These are phyloP conservation scores for Lojkania enalia DNA, from an alignment of 2,329 filamentous ascomycete genomes.

Conservation along the genomic window DNA sequence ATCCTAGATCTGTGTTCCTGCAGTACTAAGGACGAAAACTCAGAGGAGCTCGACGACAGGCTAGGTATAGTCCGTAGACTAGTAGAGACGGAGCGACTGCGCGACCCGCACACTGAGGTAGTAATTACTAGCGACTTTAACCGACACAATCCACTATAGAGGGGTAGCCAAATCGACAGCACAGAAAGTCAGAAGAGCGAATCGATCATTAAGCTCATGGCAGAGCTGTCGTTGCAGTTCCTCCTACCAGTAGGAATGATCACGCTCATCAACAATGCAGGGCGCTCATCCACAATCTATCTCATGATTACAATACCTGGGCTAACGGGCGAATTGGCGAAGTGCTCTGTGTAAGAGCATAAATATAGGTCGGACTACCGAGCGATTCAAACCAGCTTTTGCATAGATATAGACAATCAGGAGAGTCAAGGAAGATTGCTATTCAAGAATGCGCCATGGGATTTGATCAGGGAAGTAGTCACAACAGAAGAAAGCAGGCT, in stretches of 20 bases:
- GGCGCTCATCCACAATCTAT: conserved; percentile 10
- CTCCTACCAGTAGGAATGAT: conserved; percentile 12
- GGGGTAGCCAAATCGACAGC: conserved; percentile 10
- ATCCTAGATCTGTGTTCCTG: conserved; percentile 9
- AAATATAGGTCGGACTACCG: no score
- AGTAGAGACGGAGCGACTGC: conserved; percentile 12
- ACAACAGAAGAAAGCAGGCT: no score
- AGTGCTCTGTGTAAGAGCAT: no score
- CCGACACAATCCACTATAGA: conserved; percentile 16
- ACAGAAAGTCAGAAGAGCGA: conserved; percentile 14
- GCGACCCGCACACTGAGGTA: conserved; percentile 15
- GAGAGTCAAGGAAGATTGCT: no score
- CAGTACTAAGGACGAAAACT: conserved; percentile 7
- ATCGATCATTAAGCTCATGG: conserved; percentile 19
- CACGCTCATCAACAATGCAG: conserved; percentile 5
- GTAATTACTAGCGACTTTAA: conserved; percentile 18
- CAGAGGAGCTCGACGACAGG: conserved; percentile 12
- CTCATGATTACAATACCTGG: conserved; percentile 11
- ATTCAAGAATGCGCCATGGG: no score
- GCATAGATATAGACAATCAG: no score
- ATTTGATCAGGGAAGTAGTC: no score
- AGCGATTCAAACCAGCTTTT: no score
- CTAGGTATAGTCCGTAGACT: conserved; percentile 11
- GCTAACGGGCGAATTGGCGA: conserved; percentile 11
- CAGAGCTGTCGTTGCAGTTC: conserved; percentile 16